Evolutionary conservation across 257 asterid genomes (phyloP), one percentile per base, ranked within the genome.

Genomic region (Ajuga chamaepitys): DNA sequence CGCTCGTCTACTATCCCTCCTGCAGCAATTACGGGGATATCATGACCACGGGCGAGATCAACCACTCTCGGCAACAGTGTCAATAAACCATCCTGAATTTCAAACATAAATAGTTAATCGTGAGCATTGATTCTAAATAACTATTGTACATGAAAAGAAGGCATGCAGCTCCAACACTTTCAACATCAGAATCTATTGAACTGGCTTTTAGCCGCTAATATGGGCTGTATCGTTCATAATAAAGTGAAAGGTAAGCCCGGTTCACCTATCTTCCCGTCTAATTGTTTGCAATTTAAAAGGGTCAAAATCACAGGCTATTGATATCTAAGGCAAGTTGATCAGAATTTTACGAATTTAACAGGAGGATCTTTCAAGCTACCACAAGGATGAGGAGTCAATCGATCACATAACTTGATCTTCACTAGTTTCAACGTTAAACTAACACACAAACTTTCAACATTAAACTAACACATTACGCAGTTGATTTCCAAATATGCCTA

Each of bases 1-100:
- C 88, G 95, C 79, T 83, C 98, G n/a, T 91, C 96, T 54, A 85
- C 85, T 1, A 91, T 88, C 40, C 95, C 96, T 0, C 96, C 98
- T 24, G 95, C 90, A 52, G 98, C 96, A 58, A 91, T 86, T 34
- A 91, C 59, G 8, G 92, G 80, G 64, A 85, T 85, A 58, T 68
- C 76, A 22, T 10, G 80, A 45, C 66, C 83, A 7, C 58, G 58
- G 44, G 79, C 95, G 17, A 91, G 85, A 65, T 91, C 95, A 51
- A 74, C 95, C 41, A 86, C 85, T 76, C 92, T 84, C 22, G 98
- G 98, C 70, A 91, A 59, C 70, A 91, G 72, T 9, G 91, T 57
- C 58, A 91, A 67, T 48, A 91, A 72, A 0, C 80, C 80, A 37
- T 88, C 97, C 96, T 91, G 75, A 26, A 57, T 64, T 61, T 25